Evolutionary conservation across 345 rosid genomes (phyloP), one percentile per base, ranked within the genome.

Genomic region (Toxicodendron radicans): DNA sequence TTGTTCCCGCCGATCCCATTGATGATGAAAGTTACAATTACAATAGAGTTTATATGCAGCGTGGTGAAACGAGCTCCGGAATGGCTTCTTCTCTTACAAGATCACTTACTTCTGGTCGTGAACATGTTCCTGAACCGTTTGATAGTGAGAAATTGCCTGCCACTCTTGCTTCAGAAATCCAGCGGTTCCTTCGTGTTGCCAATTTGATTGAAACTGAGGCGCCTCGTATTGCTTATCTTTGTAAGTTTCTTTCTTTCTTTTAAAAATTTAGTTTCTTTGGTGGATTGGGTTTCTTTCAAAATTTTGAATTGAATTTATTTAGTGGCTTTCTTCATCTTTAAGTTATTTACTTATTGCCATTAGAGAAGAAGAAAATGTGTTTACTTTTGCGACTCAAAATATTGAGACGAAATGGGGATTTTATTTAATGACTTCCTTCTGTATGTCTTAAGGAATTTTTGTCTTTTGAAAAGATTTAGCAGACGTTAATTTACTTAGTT

Each of bases 111-210:
- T 61, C 38, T 7, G 72, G 84, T 20, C 56, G 61, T 52, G 58
- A 71, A 58, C 81, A 86, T 69, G 83, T 70, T 23, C 81, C 88
- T 45, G 86, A 81, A 85, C 91, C 95, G 0, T 92, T 95, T 65
- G 97, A 91, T n/a, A 92, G 99, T 59, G 99, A 95, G 86, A 88
- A 89, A 81, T 58, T 95, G 79, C 99, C 99, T 2, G 69, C 94
- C 61, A 91, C 87, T 27, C 76, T 95, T 72, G 85, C 88, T 71
- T 80, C 95, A 0, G 94, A 87, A 53, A 95, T 95, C 52, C 97
- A 88, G 83, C 79, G 73, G 82, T 95, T 95, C 76, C 97, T 95
- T 73, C 93, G 97, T 60, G 88, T 92, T 41, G 99, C 99, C 12
- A 92, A 95, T 79, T 78, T 83, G 84, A 78, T 92, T 17, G 95